phyloP scores from a whole-genome alignment of 139 green algal species.

The Chlamydomonas sp. region DNA sequence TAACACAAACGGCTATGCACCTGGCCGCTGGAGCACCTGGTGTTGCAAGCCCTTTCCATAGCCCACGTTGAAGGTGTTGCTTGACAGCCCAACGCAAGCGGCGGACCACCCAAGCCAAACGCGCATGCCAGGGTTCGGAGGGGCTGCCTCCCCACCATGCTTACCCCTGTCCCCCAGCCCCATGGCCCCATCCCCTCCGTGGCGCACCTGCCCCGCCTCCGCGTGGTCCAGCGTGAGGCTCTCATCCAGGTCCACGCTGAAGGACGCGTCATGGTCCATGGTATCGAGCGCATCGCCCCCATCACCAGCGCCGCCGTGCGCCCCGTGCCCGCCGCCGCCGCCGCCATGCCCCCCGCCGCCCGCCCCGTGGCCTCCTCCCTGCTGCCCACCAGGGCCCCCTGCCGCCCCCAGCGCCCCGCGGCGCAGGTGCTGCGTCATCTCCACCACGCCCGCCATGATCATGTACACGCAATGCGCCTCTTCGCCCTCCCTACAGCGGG shows the following conservation, averaged over 20 bases:
- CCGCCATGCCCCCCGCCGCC: neutral
- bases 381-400: neutral
- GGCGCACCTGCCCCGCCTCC: neutral
- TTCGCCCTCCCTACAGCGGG: slow-evolving; percentile 48
- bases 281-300: neutral
- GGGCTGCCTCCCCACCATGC: no score
- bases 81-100: no score
- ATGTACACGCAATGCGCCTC: slow-evolving; percentile 62
- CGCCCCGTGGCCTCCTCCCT: neutral
- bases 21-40: no score
- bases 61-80: no score
- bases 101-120: no score
- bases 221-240: slow-evolving; percentile 56
- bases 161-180: no score
- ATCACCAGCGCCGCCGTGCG: neutral
- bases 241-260: slow-evolving; percentile 67
- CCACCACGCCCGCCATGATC: slow-evolving; percentile 66
- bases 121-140: no score
- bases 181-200: no score
- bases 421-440: slow-evolving; percentile 54
- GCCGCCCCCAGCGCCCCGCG: neutral
- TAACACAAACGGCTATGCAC: no score
- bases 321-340: neutral
- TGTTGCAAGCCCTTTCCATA: no score
- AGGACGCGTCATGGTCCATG: slow-evolving; percentile 42